Percentiles rank a stretch among this genome's conserved stretches.
Evolutionary conservation across 2,329 filamentous ascomycete species (phyloP).

Genomic region (Dendryphion nanum): DNA sequence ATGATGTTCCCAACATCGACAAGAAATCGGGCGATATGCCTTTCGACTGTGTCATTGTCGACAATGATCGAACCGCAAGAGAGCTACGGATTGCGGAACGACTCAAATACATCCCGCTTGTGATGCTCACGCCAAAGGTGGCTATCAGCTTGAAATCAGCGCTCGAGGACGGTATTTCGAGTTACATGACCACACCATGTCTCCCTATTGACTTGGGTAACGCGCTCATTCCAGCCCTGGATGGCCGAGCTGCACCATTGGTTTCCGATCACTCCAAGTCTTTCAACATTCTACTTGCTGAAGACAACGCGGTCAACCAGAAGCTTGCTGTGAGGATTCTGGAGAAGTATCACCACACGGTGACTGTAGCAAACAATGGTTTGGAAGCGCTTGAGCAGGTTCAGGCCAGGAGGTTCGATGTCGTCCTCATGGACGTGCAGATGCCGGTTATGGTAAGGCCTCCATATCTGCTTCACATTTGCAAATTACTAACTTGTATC

Average conservation of each 20-base stretch:
- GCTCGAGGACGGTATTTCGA: slow-evolving; percentile 93
- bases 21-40: slow-evolving; percentile 50
- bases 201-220: slow-evolving; percentile 92
- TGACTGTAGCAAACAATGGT: slow-evolving; percentile 92
- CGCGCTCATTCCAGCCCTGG: slow-evolving; percentile 90
- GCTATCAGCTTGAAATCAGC: slow-evolving; percentile 92
- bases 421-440: slow-evolving; percentile 98
- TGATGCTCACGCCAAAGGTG: slow-evolving; percentile 83
- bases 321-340: slow-evolving; percentile 93
- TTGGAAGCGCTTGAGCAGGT: slow-evolving; percentile 90
- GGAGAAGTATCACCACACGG: slow-evolving; percentile 91
- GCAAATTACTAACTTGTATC: slow-evolving; percentile 35
- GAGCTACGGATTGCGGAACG: slow-evolving; percentile 83
- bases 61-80: slow-evolving; percentile 88
- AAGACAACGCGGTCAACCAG: slow-evolving; percentile 98
- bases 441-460: slow-evolving; percentile 94
- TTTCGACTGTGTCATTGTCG: slow-evolving; percentile 94
- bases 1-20: slow-evolving; percentile 60
- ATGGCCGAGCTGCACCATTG: slow-evolving; percentile 87
- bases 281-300: slow-evolving; percentile 90
- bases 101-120: slow-evolving; percentile 97
- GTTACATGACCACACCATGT: slow-evolving; percentile 97
- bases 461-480: neutral
- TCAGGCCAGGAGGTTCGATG: slow-evolving; percentile 88
- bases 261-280: slow-evolving; percentile 92